Evolutionary conservation across 495 filamentous ascomycete genomes (phyloP), one percentile per base, ranked within the genome.

Genomic region (Pyronema omphalodes): DNA sequence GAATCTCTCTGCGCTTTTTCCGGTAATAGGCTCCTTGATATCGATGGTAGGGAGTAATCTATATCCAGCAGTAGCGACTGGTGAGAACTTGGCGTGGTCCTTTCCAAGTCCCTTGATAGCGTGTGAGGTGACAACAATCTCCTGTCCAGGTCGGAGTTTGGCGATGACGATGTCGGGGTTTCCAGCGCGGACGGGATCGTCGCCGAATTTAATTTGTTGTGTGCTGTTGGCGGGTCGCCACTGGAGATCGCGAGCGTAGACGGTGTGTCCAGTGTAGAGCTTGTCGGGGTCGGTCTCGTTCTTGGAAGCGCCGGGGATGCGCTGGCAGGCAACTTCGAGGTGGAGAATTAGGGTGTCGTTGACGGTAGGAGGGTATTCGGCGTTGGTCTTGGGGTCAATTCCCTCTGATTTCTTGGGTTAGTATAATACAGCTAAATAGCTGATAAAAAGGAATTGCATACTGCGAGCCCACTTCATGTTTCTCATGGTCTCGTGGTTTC

Each of bases 51-150:
- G 93, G 58, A 99, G 65, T 7, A 99, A 74, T 14, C 93, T 78
- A 70, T 99, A 99, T 39, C 80, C 80, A 7, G 91, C 89, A 0
- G 93, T 94, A 4, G 89, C 88, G 15, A 99, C 93, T 29, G 93
- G 93, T 0, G 86, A 93, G 73, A 89, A 99, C 66, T 99, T 99
- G 46, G 93, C 84, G 68, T 99, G 93, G 70, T 96, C 91, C 54
- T 80, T 82, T 12, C 93, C 93, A 52, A 91, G 81, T 19, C 93
- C 93, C 69, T 94, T 95, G 68, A 89, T 76, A 68, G 84, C 85
- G 70, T 93, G 87, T 75, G 89, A 77, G 55, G 82, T 76, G 54
- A 94, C 67, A 53, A 84, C 73, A 58, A 99, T 81, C 58, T 76
- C 75, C 72, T 99, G 93, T 0, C 84, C 86, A 0, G 93, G 93